phyloP scores from a whole-genome alignment of 2,329 filamentous ascomycete species.

The Stachybotrys chlorohalonatus region DNA sequence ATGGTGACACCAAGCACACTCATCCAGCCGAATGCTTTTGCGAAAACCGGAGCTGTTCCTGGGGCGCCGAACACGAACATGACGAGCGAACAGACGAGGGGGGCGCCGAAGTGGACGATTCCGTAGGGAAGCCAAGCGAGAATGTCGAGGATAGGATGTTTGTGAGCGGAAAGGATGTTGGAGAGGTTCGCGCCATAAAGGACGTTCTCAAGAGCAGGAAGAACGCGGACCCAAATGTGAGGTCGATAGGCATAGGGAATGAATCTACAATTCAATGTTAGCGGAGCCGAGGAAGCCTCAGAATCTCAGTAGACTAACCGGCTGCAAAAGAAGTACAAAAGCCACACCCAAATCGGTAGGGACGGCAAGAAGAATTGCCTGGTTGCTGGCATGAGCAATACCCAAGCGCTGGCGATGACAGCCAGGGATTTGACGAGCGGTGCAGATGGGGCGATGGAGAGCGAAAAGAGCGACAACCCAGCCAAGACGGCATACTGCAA shows the following conservation, averaged over 20 bases:
- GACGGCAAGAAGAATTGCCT: constrained; percentile 88
- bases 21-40: constrained; percentile 85
- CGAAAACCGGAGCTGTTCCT: constrained; percentile 75
- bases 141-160: constrained; percentile 73
- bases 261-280: constrained; percentile 48
- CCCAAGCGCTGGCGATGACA: constrained; percentile 55
- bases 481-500: constrained; percentile 73
- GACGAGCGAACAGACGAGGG: constrained; percentile 65
- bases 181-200: constrained; percentile 92
- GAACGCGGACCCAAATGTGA: constrained; percentile 89
- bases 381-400: constrained; percentile 73
- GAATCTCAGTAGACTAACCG: constrained; percentile 53
- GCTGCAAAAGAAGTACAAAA: constrained; percentile 87
- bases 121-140: constrained; percentile 93
- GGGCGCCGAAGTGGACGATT: constrained; percentile 79
- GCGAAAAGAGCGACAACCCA: constrained; percentile 69
- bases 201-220: constrained; percentile 92
- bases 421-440: constrained; percentile 69
- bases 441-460: constrained; percentile 74
- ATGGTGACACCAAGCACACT: constrained; percentile 81
- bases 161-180: constrained; percentile 89
- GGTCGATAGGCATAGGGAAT: constrained; percentile 83
- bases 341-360: constrained; percentile 74
- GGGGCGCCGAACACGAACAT: constrained; percentile 88
- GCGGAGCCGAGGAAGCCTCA: background rate